These are phyloP conservation scores for Tetrapyrgos nigripes DNA, from an alignment of 1,284 basidiomycete genomes.

Conservation along the genomic window DNA sequence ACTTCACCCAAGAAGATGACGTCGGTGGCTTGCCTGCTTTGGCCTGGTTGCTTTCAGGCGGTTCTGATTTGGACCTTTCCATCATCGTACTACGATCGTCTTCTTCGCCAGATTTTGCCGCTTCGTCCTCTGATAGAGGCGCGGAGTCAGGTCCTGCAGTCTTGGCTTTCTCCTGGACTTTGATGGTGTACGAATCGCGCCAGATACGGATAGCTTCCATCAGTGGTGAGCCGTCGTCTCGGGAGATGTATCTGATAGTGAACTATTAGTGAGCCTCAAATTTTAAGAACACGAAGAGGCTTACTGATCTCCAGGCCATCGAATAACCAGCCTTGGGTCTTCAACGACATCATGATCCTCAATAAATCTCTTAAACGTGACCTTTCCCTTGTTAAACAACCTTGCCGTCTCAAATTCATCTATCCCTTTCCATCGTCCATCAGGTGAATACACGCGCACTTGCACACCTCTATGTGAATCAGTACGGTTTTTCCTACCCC, in stretches of 20 bases:
- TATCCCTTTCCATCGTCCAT: constrained; percentile 29
- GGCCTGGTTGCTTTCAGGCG: constrained; percentile 34
- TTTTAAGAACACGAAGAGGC: constrained; percentile 27
- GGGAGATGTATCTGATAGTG: constrained; percentile 64
- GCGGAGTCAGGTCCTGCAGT: constrained; percentile 26
- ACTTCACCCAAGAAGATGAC: constrained; percentile 74
- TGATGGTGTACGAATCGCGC: constrained; percentile 48
- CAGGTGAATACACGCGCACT: constrained; percentile 15
- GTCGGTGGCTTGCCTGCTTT: constrained; percentile 49
- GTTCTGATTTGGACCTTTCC: constrained; percentile 45
- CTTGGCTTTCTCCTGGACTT: constrained; percentile 14
- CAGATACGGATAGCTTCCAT: constrained; percentile 70
- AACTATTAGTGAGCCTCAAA: constrained; percentile 4
- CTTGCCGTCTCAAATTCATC: constrained; percentile 59
- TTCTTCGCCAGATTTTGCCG: constrained; percentile 23
- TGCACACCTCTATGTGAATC: neutral
- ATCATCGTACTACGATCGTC: constrained; percentile 17
- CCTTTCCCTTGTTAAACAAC: constrained; percentile 58
- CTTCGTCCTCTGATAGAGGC: constrained; percentile 37
- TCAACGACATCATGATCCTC: constrained; percentile 57
- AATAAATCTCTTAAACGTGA: constrained; percentile 63
- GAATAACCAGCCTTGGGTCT: constrained; percentile 67
- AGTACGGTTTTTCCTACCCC: constrained; percentile 15
- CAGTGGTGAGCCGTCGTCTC: constrained; percentile 65
- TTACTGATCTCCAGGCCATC: constrained; percentile 68